Base-by-base conservation (phyloP, 2,329 filamentous ascomycete species). In the Fusarium citri region DNA sequence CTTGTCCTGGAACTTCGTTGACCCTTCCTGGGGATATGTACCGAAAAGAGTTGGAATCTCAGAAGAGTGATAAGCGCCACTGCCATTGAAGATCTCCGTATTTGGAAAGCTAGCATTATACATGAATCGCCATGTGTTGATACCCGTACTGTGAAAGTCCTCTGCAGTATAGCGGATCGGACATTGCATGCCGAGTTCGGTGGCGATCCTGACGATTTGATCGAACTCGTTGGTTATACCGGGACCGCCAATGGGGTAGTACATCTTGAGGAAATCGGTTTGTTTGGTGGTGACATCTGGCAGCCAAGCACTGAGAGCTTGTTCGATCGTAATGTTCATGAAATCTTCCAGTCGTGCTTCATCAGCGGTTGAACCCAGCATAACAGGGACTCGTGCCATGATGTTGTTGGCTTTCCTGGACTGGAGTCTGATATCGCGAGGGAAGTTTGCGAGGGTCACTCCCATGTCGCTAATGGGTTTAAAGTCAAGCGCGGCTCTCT, bases 21-120 rank as follows among this genome's bases (percentile, higher is more conserved):
- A 56, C 2, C 56, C 68, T 16, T 68, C 23, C 5, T 54, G 3
- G 0, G 55, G 60, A 6, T 77, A 79, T 0, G 75, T 80, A 3
- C 82, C 82, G 55, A 85, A 85, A 4, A 85, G 68, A 71, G 83
- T 81, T n/a, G 74, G 72, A 34, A 85, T 63, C 45, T 86, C 84
- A 4, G 79, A 76, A 0, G 80, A 83, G 62, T 87, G 85, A 60
- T 85, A 86, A 1, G 83, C 83, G 14, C 83, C 82, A 28, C 73
- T 75, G 12, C 68, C 73, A 76, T 51, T 73, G 75, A 16, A 80
- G 76, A 69, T 83, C 28, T 56, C 81, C 61, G 81, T 79, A 64
- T 86, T 86, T 16, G 79, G 67, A 77, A 84, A 87, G 72, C 85
- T 82, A 8, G 80, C 84, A 55, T 83, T 80, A 73, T 83, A 86